Percentiles rank a stretch among this genome's conserved stretches.
Evolutionary conservation across 2,329 filamentous ascomycete species (phyloP).

Genomic region (Allantophomopsis cytisporea): DNA sequence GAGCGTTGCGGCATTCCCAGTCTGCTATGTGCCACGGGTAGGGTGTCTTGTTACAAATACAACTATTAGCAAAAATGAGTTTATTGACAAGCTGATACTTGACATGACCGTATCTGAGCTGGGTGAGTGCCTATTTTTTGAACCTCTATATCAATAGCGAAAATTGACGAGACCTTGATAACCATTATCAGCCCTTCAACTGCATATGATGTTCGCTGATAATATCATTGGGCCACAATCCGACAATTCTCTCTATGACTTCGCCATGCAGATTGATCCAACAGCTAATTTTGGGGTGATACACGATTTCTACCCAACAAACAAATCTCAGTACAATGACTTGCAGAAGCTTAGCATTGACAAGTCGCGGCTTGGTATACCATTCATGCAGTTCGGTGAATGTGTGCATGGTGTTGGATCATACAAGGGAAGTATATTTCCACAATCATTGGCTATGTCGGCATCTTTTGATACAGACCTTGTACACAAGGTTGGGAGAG

Average conservation of each 20-base stretch:
- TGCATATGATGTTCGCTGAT: slow-evolving; percentile 28
- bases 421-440: slow-evolving; percentile 30
- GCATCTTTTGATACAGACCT: slow-evolving; percentile 27
- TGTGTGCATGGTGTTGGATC: slow-evolving; percentile 29
- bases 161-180: no score
- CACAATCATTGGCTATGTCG: slow-evolving; percentile 25
- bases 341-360: slow-evolving; percentile 23
- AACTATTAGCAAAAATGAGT: no score
- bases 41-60: no score
- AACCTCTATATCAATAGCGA: no score
- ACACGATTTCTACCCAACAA: slow-evolving; percentile 24
- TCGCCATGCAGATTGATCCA: slow-evolving; percentile 5
- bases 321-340: slow-evolving; percentile 26
- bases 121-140: no score
- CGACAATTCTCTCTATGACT: slow-evolving; percentile 22
- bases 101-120: no score
- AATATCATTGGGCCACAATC: slow-evolving; percentile 24
- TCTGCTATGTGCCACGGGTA: no score
- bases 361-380: slow-evolving; percentile 23
- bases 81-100: no score
- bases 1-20: no score
- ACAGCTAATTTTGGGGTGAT: slow-evolving; percentile 3
- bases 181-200: slow-evolving; percentile 20
- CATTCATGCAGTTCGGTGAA: slow-evolving; percentile 27
- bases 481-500: slow-evolving; percentile 25